Conservation (phyloP, 2,329 filamentous ascomycete species). For the Geosmithia putterillii region DNA sequence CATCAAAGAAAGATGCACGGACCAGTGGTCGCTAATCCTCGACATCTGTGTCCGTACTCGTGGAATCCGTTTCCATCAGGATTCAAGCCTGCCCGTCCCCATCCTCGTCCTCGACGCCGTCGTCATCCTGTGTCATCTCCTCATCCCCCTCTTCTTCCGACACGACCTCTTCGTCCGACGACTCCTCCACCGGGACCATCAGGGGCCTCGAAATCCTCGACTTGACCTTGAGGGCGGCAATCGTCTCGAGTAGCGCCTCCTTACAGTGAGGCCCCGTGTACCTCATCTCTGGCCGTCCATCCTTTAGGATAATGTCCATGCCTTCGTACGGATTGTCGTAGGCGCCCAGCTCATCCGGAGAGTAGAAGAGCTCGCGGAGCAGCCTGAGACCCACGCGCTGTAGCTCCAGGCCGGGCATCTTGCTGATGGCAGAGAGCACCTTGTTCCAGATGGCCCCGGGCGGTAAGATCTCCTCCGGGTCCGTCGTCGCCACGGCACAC, state of each 20-base stretch:
- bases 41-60: no score
- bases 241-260: neutral
- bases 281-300: neutral
- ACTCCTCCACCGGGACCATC: no score
- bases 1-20: no score
- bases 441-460: conserved; percentile 18
- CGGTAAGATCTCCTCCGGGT: neutral
- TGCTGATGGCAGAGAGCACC: conserved; percentile 21
- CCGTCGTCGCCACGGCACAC: neutral
- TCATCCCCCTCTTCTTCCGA: no score
- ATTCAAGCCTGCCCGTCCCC: no score
- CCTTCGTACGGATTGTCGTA: neutral
- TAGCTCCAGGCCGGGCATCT: conserved; percentile 17
- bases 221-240: neutral
- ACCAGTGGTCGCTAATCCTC: no score
- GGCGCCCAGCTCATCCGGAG: no score
- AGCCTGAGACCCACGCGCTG: conserved; percentile 17
- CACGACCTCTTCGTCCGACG: no score
- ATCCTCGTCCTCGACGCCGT: no score
- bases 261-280: conserved; percentile 3
- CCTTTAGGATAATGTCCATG: neutral
- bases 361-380: conserved; percentile 6
- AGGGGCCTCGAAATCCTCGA: no score
- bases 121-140: no score
- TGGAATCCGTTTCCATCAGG: no score